phyloP scores from a whole-genome alignment of 352 stramenopile genomes.

The Thalassiosira exigua region DNA sequence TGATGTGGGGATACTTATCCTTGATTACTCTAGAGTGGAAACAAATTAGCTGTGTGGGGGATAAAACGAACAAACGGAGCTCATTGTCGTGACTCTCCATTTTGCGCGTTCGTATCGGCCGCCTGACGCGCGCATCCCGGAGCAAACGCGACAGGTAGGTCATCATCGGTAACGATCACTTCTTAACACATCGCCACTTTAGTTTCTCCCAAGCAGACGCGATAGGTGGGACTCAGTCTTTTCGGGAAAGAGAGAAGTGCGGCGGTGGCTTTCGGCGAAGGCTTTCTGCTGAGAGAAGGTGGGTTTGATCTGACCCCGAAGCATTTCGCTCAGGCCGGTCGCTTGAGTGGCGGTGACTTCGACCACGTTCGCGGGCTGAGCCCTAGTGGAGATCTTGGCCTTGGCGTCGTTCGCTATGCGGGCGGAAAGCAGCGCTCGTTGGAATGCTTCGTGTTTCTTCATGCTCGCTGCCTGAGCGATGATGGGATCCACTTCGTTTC shows the following conservation, averaged over 20 bases:
- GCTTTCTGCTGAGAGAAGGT: slow-evolving; percentile 50
- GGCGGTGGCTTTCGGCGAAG: slow-evolving; percentile 31
- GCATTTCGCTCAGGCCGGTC: slow-evolving; percentile 28
- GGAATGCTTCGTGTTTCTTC: slow-evolving; percentile 50
- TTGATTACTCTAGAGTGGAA: too few relatives aligned
- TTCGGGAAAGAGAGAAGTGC: slow-evolving; percentile 43
- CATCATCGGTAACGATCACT: too few relatives aligned
- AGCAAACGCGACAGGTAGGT: too few relatives aligned
- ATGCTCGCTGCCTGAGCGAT: slow-evolving; percentile 10
- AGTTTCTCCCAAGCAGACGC: slow-evolving; percentile 34
- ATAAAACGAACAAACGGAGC: too few relatives aligned
- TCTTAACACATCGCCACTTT: too few relatives aligned
- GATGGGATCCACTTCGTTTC: not conserved
- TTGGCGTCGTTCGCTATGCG: slow-evolving; percentile 53
- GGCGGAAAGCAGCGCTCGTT: slow-evolving; percentile 42
- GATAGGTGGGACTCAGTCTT: slow-evolving; percentile 38
- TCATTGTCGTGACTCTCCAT: too few relatives aligned
- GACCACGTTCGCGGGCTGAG: not conserved
- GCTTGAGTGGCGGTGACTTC: not conserved
- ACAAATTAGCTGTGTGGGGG: too few relatives aligned
- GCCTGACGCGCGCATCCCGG: too few relatives aligned
- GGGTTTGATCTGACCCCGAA: slow-evolving; percentile 29
- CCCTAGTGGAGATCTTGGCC: not conserved
- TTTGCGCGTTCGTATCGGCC: too few relatives aligned
- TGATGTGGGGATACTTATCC: too few relatives aligned